Evolutionary conservation across 306 rosid genomes (phyloP), one percentile per base, ranked within the genome.

Genomic region (Cucumis hystrix): DNA sequence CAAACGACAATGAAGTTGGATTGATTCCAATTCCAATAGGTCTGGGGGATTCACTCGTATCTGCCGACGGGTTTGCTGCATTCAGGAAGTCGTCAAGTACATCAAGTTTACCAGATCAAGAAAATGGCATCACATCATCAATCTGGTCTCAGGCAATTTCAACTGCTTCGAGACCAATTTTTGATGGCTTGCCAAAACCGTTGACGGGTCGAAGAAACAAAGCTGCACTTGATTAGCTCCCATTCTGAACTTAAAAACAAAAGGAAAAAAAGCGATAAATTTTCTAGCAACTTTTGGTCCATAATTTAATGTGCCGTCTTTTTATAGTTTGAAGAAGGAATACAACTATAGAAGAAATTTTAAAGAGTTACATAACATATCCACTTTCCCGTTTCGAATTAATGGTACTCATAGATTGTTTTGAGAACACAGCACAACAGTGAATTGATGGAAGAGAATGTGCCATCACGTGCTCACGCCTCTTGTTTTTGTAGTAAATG

Each of bases 111-210:
- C 96, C 92, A 64, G 98, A 89, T 75, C 89, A 86, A 37, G 97
- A 88, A n/a, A 81, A 79, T 75, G 39, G 64, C 58, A 16, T 81
- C 33, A 73, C 90, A 59, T 78, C 89, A 60, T 87, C 91, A 67
- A 84, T 89, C 81, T 86, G 97, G 93, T 84, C 88, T 71, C 94
- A 88, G 81, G 90, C 83, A 35, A 82, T 91, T 56, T 87, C 96
- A 28, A 75, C 86, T 13, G 86, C 88, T n/a, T 86, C 86, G 55
- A 90, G 87, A 85, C 96, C 96, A 16, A 92, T 92, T 43, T 89
- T 90, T 78, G 98, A 92, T 81, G 95, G 97, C 76, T 85, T 93
- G 76, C 93, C 98, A 1, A 93, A 83, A 83, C 96, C 96, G 25
- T 33, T 83, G 11, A 80, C 84, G 3, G 83, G 87, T 71, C 86